These are phyloP conservation scores for Ustilago hordei DNA, from an alignment of 1,284 basidiomycete species.

Conservation along the genomic window DNA sequence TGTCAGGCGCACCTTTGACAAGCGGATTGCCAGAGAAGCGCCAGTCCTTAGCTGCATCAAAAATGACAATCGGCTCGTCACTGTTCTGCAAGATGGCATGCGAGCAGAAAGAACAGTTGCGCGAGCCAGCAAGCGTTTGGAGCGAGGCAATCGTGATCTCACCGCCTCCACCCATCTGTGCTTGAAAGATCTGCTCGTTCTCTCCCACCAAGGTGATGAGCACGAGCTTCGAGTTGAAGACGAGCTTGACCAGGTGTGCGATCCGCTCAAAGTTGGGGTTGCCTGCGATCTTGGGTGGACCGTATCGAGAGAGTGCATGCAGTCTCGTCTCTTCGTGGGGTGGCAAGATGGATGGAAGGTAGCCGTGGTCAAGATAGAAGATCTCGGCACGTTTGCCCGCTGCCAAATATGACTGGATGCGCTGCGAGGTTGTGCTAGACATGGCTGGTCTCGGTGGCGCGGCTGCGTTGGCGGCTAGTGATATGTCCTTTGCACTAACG, in stretches of 20 bases:
- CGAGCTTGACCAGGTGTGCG: constrained; percentile 85
- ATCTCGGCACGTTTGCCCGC: constrained; percentile 58
- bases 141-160: constrained; percentile 38
- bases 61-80: constrained; percentile 87
- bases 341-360: constrained; percentile 61
- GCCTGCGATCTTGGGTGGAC: constrained; percentile 71
- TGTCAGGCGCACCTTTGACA: constrained; percentile 77
- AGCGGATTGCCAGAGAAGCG: constrained; percentile 85
- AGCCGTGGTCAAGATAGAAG: constrained; percentile 61
- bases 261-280: constrained; percentile 94
- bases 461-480: constrained; percentile 36
- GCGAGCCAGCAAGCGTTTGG: constrained; percentile 70
- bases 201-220: constrained; percentile 84
- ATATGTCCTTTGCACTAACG: constrained; percentile 31
- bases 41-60: constrained; percentile 87
- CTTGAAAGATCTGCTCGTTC: constrained; percentile 86
- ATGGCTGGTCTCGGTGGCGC: constrained; percentile 17
- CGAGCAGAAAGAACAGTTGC: constrained; percentile 81
- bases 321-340: constrained; percentile 59
- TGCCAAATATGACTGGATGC: constrained; percentile 52
- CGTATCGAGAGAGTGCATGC: constrained; percentile 60
- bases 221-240: constrained; percentile 89
- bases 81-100: constrained; percentile 86
- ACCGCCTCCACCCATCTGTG: constrained; percentile 76
- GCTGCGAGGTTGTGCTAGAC: constrained; percentile 34